A percentile compares a stretch with the other conserved stretches of the same genome.
Evolutionary conservation across 2,329 filamentous ascomycete genomes (phyloP).

Genomic region (Ilyonectria destructans): DNA sequence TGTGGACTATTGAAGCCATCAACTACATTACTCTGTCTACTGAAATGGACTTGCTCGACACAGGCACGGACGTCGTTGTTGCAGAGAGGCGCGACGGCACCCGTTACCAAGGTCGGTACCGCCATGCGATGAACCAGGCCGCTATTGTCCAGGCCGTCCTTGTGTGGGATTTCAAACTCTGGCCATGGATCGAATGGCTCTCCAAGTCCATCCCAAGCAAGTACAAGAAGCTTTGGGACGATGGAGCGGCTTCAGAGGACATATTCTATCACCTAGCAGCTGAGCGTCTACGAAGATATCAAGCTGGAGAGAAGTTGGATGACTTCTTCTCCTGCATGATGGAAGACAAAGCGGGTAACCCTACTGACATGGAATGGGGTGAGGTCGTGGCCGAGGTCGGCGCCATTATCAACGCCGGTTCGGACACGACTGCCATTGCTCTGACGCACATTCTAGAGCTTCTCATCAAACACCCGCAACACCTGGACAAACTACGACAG

Average conservation of each 20-base stretch:
- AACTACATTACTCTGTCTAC: conserved; percentile 68
- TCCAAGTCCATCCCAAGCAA: conserved; percentile 64
- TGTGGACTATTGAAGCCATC: conserved; percentile 71
- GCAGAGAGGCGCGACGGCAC: conserved; percentile 62
- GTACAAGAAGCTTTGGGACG: conserved; percentile 22
- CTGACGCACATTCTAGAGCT: conserved; percentile 68
- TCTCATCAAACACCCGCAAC: conserved; percentile 62
- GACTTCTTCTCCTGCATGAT: conserved; percentile 73
- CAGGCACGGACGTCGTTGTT: conserved; percentile 60
- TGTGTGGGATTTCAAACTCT: conserved; percentile 68
- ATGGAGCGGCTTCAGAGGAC: conserved; percentile 58
- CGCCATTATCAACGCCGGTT: conserved; percentile 67
- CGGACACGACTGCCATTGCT: conserved; percentile 63
- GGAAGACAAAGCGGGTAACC: conserved; percentile 59
- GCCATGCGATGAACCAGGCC: conserved; percentile 65
- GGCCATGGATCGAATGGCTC: conserved; percentile 62
- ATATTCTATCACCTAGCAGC: conserved; percentile 57
- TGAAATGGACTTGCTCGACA: conserved; percentile 65
- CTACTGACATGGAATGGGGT: conserved; percentile 64
- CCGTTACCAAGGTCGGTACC: conserved; percentile 61
- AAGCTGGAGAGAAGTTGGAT: conserved; percentile 67
- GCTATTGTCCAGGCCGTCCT: conserved; percentile 65
- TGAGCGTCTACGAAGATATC: conserved; percentile 21
- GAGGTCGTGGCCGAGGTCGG: conserved; percentile 70
- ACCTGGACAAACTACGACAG: conserved; percentile 57